Evolutionary conservation across 176 grass and related monocot genomes (phyloP).

Genomic region (Rhynchospora pubera): DNA sequence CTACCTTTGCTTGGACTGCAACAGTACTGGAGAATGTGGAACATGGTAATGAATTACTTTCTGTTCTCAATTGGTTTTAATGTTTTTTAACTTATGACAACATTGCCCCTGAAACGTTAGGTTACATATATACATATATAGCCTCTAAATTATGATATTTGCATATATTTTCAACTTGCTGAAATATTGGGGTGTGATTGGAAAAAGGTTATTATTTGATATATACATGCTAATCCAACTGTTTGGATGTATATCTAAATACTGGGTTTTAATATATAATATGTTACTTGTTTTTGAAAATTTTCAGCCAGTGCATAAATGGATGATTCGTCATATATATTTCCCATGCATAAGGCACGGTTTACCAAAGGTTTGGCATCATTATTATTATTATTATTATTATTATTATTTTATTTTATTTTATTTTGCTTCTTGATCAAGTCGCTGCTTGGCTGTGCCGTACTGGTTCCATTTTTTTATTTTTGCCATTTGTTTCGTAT

Average conservation of each 20-base stretch:
- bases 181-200: background rate
- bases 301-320: slow-evolving; percentile 94
- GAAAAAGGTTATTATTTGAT: background rate
- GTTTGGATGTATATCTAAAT: background rate
- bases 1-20: slow-evolving; percentile 21
- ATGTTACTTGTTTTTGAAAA: slow-evolving; percentile 13
- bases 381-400: no score
- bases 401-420: no score
- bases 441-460: background rate
- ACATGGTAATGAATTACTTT: slow-evolving; percentile 65
- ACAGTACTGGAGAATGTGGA: slow-evolving; percentile 99
- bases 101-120: background rate
- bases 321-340: slow-evolving; percentile 89
- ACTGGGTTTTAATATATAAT: background rate
- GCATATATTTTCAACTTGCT: background rate
- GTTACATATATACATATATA: background rate
- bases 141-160: background rate
- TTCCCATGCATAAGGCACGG: slow-evolving; percentile 88
- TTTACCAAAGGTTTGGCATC: slow-evolving; percentile 58
- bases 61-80: background rate
- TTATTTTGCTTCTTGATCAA: slow-evolving; percentile 3
- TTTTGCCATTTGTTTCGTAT: background rate
- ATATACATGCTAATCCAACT: background rate
- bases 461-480: background rate
- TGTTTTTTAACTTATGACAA: background rate